Evolutionary conservation across 441 rosid species (phyloP).

Genomic region (Flueggea neowawraea): DNA sequence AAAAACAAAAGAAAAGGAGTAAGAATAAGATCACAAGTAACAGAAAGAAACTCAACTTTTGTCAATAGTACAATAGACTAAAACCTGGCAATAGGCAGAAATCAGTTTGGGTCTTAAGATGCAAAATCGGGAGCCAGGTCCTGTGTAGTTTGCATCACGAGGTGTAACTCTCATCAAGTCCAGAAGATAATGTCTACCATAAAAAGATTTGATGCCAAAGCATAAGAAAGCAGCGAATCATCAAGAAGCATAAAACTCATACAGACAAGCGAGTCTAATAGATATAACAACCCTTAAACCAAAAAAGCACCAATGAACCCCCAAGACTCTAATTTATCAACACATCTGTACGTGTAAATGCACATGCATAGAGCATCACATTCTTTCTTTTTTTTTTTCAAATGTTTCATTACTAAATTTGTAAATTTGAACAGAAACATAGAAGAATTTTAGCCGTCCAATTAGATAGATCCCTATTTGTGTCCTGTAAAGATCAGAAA

Average conservation of each 20-base stretch:
- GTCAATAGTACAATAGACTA: constrained; percentile 1
- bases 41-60: not conserved
- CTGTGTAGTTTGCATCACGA: constrained; percentile 95
- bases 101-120: constrained; percentile 94
- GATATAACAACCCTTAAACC: no score
- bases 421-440: not conserved
- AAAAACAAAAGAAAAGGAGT: no score
- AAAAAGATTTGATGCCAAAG: not conserved
- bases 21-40: constrained; percentile 12
- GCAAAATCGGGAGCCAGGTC: constrained; percentile 95
- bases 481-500: not conserved
- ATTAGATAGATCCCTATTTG: not conserved
- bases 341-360: no score
- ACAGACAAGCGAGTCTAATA: no score
- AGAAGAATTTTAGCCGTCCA: not conserved
- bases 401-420: not conserved
- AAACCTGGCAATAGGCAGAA: constrained; percentile 92
- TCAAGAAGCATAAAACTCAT: not conserved
- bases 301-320: no score
- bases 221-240: not conserved
- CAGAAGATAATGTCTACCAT: constrained; percentile 84
- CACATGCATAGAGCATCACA: no score
- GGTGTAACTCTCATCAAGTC: constrained; percentile 99
- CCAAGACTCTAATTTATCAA: no score
- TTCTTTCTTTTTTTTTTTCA: no score